Percentiles rank a stretch among this genome's conserved stretches.
Conservation (phyloP, 148 eudicot genomes). For the Vaccinium corymbosum region DNA sequence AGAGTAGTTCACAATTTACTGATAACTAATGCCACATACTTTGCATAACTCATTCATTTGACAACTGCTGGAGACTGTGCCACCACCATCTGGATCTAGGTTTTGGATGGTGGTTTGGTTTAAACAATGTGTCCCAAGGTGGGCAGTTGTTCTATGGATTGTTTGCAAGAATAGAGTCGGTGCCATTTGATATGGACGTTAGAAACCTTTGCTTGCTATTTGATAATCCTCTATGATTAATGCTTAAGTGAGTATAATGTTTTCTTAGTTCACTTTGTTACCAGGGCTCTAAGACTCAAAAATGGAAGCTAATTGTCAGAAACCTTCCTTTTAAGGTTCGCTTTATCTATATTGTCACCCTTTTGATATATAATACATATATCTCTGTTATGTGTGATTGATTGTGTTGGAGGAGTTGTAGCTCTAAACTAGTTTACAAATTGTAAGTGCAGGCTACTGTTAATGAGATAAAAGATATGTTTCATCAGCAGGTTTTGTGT, state of each 20-base stretch:
- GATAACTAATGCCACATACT: not conserved
- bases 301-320: slow-evolving; percentile 89
- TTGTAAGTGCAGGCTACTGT: slow-evolving; percentile 50
- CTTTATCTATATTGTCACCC: not conserved
- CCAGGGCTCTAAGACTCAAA: slow-evolving; percentile 91
- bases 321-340: slow-evolving; percentile 92
- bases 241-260: not conserved
- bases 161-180: no score
- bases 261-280: not conserved
- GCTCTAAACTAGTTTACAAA: slow-evolving; percentile 9
- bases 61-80: slow-evolving; percentile 1
- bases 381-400: not conserved
- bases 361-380: not conserved
- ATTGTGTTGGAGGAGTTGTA: slow-evolving; percentile 7
- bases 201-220: not conserved
- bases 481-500: slow-evolving; percentile 76
- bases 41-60: not conserved
- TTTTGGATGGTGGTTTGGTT: not conserved
- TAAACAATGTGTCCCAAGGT: no score
- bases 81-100: not conserved
- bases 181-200: not conserved
- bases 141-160: no score
- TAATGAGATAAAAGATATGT: slow-evolving; percentile 63
- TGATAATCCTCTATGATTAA: not conserved
- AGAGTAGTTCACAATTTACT: not conserved